These are phyloP conservation scores for Lentinula sp. DNA, from an alignment of 768 basidiomycete species.

Conservation along the genomic window DNA sequence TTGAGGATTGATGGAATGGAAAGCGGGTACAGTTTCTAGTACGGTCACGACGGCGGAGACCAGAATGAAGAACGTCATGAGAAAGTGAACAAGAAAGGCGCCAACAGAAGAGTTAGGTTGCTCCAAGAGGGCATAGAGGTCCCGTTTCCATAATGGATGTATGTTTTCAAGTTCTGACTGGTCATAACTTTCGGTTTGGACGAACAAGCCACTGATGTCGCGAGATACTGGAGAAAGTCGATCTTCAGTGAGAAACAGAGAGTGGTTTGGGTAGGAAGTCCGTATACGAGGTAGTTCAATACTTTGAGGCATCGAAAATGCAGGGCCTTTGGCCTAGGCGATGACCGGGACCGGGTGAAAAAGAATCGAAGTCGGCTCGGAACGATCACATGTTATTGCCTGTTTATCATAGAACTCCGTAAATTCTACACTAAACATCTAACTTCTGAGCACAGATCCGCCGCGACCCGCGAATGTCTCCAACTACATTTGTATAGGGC, in stretches of 20 bases:
- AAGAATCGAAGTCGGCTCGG: not conserved
- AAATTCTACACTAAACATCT: not conserved
- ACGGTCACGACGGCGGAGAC: conserved; percentile 72
- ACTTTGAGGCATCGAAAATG: not conserved
- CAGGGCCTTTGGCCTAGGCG: not conserved
- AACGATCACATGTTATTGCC: conserved; percentile 1
- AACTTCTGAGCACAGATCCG: too few relatives aligned
- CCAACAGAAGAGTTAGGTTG: conserved; percentile 69
- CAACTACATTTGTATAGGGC: too few relatives aligned
- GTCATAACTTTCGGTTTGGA: conserved; percentile 27
- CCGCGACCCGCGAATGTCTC: too few relatives aligned
- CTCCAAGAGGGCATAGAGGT: conserved; percentile 69
- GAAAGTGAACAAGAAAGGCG: conserved; percentile 71
- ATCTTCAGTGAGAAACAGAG: conserved; percentile 41
- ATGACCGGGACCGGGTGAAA: not conserved
- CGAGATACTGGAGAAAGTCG: conserved; percentile 21
- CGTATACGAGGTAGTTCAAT: conserved; percentile 6
- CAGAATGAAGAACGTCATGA: conserved; percentile 66
- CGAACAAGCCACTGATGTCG: conserved; percentile 33
- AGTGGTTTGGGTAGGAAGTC: not conserved
- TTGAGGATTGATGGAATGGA: conserved; percentile 61
- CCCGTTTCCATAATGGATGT: conserved; percentile 54
- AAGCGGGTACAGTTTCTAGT: conserved; percentile 73
- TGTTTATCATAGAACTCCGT: too few relatives aligned
- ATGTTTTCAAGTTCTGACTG: conserved; percentile 27